Percentiles rank a stretch among this genome's conserved stretches.
Conservation (phyloP, 2,329 filamentous ascomycete genomes). For the Nectriaceae sp. region DNA sequence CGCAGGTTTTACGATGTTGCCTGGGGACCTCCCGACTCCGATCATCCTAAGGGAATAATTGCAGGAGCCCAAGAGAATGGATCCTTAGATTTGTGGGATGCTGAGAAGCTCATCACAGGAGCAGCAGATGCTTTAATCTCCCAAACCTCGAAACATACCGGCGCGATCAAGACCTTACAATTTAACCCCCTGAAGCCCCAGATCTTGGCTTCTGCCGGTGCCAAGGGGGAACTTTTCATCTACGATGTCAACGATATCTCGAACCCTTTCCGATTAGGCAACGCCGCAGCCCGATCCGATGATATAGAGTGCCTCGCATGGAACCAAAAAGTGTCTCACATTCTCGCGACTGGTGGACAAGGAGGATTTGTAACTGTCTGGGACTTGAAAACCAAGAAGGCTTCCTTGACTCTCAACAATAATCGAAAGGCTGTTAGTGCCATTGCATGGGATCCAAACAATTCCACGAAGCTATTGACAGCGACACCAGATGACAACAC, state of each 20-base stretch:
- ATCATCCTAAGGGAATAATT: constrained; percentile 83
- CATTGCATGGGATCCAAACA: constrained; percentile 96
- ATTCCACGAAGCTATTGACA: constrained; percentile 90
- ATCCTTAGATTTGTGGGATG: constrained; percentile 91
- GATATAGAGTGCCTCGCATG: constrained; percentile 96
- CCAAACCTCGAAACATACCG: constrained; percentile 85
- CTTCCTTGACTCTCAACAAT: constrained; percentile 93
- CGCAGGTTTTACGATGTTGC: constrained; percentile 93
- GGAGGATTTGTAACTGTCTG: constrained; percentile 97
- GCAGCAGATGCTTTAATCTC: constrained; percentile 77
- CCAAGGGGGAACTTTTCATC: constrained; percentile 94
- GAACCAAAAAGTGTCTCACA: constrained; percentile 98
- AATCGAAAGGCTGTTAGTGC: constrained; percentile 93
- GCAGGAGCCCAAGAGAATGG: constrained; percentile 95
- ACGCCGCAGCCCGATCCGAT: constrained; percentile 83
- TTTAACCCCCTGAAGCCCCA: constrained; percentile 95
- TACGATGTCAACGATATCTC: constrained; percentile 90
- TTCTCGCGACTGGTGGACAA: constrained; percentile 88
- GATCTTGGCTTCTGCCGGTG: constrained; percentile 87
- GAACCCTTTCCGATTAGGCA: constrained; percentile 87
- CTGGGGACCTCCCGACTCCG: constrained; percentile 81
- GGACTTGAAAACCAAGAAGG: constrained; percentile 98
- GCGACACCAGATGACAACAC: constrained; percentile 87
- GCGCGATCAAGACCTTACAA: constrained; percentile 90
- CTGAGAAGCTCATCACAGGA: constrained; percentile 63